Percentiles rank a stretch among this genome's conserved stretches.
Conservation (phyloP, 371 early-diverging fungal genomes). For the Circinella minor region DNA sequence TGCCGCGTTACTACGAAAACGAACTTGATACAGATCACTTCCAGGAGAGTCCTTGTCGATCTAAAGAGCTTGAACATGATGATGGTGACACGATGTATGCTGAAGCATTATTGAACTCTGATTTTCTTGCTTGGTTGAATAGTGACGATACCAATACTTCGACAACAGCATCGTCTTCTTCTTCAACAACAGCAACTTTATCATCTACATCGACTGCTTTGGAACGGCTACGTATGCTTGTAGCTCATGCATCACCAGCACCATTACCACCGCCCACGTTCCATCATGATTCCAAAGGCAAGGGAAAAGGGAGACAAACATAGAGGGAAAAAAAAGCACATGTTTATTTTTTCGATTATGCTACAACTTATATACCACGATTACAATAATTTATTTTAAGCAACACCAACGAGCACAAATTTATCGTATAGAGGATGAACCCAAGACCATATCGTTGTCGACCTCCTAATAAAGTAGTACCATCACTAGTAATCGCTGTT, state of each 20-base stretch:
- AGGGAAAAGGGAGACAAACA: slow-evolving; percentile 13
- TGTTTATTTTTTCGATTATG: neutral
- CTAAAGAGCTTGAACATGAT: slow-evolving; percentile 31
- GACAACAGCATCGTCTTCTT: neutral
- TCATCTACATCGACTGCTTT: slow-evolving; percentile 14
- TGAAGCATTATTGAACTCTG: slow-evolving; percentile 31
- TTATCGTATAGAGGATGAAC: too few species aligned
- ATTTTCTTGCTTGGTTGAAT: slow-evolving; percentile 29
- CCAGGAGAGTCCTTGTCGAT: slow-evolving; percentile 19
- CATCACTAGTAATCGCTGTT: neutral
- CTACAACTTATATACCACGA: neutral
- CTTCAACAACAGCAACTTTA: slow-evolving; percentile 5
- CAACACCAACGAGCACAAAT: too few species aligned
- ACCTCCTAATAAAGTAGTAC: too few species aligned
- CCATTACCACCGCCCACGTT: slow-evolving; percentile 2
- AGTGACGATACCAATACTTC: slow-evolving; percentile 14
- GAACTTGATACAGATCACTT: slow-evolving; percentile 13
- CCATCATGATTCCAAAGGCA: slow-evolving; percentile 16
- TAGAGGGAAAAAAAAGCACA: slow-evolving; percentile 4
- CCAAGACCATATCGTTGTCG: too few species aligned
- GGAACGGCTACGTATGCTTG: slow-evolving; percentile 28
- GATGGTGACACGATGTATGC: slow-evolving; percentile 39
- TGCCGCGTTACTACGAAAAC: slow-evolving; percentile 26
- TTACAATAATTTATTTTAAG: neutral
- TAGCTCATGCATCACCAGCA: slow-evolving; percentile 17